Evolutionary conservation across 345 rosid species (phyloP).

Genomic region (Acer saccharum): DNA sequence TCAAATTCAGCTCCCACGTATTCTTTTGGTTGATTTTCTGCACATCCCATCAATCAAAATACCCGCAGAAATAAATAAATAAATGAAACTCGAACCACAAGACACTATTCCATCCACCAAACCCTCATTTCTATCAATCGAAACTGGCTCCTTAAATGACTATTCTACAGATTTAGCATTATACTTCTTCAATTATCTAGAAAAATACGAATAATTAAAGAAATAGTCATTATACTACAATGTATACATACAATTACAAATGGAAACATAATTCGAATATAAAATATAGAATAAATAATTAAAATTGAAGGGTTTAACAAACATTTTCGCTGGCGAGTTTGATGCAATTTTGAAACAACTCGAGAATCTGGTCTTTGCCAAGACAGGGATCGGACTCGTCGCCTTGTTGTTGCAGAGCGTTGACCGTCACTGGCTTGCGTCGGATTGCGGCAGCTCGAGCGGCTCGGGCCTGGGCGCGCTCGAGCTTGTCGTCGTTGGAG

Average conservation of each 20-base stretch:
- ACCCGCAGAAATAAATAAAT: background rate
- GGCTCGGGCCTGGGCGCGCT: slow-evolving; percentile 89
- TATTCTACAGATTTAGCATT: background rate
- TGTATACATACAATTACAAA: background rate
- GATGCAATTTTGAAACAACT: slow-evolving; percentile 85
- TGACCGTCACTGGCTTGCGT: slow-evolving; percentile 52
- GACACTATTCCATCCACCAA: background rate
- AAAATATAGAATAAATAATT: background rate
- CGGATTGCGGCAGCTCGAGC: slow-evolving; percentile 86
- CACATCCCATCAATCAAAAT: slow-evolving; percentile 12
- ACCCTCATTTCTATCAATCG: background rate
- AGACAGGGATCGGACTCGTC: slow-evolving; percentile 58
- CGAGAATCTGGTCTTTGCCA: slow-evolving; percentile 78
- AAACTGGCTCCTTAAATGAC: background rate
- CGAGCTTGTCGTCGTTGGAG: slow-evolving; percentile 78
- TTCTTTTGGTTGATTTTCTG: slow-evolving; percentile 94
- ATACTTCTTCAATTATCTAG: background rate
- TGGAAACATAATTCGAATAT: background rate
- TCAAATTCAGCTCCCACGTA: slow-evolving; percentile 85
- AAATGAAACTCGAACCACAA: background rate
- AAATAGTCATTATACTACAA: background rate
- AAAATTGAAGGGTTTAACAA: background rate
- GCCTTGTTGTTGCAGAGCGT: slow-evolving; percentile 31
- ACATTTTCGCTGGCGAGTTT: slow-evolving; percentile 96
- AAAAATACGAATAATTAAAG: too few species aligned